Evolutionary conservation across 768 basidiomycete species (phyloP), one percentile per base, ranked within the genome.

Genomic region (Trametes cingulata): DNA sequence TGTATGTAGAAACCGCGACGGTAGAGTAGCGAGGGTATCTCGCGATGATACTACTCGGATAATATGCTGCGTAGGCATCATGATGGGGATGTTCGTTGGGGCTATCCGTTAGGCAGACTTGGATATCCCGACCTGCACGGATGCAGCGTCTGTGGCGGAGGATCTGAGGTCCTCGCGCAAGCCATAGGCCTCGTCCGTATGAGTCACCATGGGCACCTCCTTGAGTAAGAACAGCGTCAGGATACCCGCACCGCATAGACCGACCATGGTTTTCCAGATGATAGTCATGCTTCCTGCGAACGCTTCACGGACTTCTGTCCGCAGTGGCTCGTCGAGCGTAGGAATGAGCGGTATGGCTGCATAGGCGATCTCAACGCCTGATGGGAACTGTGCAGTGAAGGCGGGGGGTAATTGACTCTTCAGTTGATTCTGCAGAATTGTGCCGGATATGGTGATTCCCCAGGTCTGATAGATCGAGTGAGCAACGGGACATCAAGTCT

Each of bases 371-470:
- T 80, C 74, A 22, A 72, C 70, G 13, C 76, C 78, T n/a, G 67
- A 57, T 0, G 75, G 72, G 61, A 80, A 68, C 33, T 71, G 64
- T 0, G 63, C 52, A 17, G 72, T 27, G 50, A 83, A 80, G 1
- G 66, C 71, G 3, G 59, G 39, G 0, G 85, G 82, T 0, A 87
- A 76, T 0, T 63, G 67, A 36, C 66, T 71, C 9, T 67, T 65
- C 15, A 86, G 76, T 51, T 78, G 61, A 68, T 84, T 86, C 63
- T 83, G 80, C 7, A 86, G 73, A 45, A 85, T 74, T 0, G 79
- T 75, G 14, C 74, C 74, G 2, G 80, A 78, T 58, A 86, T 76
- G 0, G 79, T 74, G 62, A 85, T 71, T 0, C 85, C 85, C 78
- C 82, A 82, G 6, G 74, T 73, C 77, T 84, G 68, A 25, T 27